These are phyloP conservation scores for Tardiomyces depauwii DNA, from an alignment of 1,139 yeast species.

Conservation along the genomic window DNA sequence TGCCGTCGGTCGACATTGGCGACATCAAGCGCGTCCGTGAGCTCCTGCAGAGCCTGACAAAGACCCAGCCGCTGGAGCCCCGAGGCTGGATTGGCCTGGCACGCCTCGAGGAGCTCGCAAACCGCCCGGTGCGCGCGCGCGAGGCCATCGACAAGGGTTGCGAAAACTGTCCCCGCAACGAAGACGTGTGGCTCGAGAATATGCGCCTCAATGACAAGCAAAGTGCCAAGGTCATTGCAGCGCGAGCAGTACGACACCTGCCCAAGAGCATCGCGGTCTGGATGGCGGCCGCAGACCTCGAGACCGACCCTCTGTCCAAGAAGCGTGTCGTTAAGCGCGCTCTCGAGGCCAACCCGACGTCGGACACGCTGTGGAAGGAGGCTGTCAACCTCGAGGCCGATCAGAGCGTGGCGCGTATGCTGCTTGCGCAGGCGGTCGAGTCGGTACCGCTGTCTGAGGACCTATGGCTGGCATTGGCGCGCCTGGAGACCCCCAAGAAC, in stretches of 20 bases:
- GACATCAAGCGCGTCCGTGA: slow-evolving; percentile 50
- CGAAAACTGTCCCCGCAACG: slow-evolving; percentile 49
- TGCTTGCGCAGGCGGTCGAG: slow-evolving; percentile 59
- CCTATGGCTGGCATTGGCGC: slow-evolving; percentile 50
- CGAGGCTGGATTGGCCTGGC: slow-evolving; percentile 88
- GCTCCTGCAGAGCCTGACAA: slow-evolving; percentile 56
- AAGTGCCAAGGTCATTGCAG: slow-evolving; percentile 41
- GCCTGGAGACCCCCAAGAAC: slow-evolving; percentile 34
- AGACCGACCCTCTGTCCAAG: slow-evolving; percentile 41
- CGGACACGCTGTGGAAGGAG: slow-evolving; percentile 56
- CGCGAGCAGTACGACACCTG: slow-evolving; percentile 52
- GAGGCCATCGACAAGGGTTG: slow-evolving; percentile 64
- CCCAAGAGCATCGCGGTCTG: slow-evolving; percentile 54
- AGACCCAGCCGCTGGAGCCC: slow-evolving; percentile 62
- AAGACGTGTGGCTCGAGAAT: slow-evolving; percentile 75
- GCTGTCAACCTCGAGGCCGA: slow-evolving; percentile 36
- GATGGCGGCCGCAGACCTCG: slow-evolving; percentile 59
- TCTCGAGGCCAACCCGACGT: slow-evolving; percentile 52
- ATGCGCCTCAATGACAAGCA: slow-evolving; percentile 51
- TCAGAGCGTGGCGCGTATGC: slow-evolving; percentile 36
- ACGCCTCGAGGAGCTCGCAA: slow-evolving; percentile 58
- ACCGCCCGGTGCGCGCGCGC: slow-evolving; percentile 46
- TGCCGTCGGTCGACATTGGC: slow-evolving; percentile 25
- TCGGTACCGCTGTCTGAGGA: slow-evolving; percentile 54
- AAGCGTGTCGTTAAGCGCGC: slow-evolving; percentile 60